phyloP scores from a whole-genome alignment of 164 flowering plant species.

The Sextonia rubra region DNA sequence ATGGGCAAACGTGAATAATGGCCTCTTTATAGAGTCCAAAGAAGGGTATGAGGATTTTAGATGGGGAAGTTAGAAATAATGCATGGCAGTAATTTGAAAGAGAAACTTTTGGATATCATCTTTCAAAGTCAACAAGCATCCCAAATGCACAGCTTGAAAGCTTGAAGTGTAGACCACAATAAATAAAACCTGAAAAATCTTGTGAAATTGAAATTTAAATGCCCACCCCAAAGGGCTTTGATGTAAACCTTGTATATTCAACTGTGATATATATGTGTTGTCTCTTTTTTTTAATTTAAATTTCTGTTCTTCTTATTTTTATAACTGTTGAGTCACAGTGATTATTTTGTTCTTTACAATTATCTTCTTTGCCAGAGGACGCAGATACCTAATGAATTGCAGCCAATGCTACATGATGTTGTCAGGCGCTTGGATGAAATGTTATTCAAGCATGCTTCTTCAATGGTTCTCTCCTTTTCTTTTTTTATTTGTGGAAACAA shows the following conservation, averaged over 20 bases:
- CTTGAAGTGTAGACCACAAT: too few relatives aligned
- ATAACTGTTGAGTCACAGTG: not conserved
- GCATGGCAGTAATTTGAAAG: too few relatives aligned
- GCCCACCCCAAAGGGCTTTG: not conserved
- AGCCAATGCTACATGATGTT: conserved; percentile 41
- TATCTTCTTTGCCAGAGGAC: conserved; percentile 15
- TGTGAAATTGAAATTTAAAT: not conserved
- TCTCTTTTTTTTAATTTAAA: too few relatives aligned
- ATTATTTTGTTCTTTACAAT: conserved; percentile 8
- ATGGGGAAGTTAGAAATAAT: too few relatives aligned
- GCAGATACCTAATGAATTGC: conserved; percentile 13
- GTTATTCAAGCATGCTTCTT: conserved; percentile 43
- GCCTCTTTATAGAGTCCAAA: too few relatives aligned
- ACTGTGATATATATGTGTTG: too few relatives aligned
- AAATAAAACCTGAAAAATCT: not conserved
- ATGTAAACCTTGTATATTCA: not conserved
- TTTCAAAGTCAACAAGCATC: too few relatives aligned
- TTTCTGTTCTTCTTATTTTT: not conserved
- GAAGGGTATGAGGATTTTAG: too few relatives aligned
- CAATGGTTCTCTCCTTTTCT: conserved; percentile 41
- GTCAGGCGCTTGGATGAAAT: conserved; percentile 68
- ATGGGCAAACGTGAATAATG: too few relatives aligned
- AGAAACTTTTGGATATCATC: too few relatives aligned
- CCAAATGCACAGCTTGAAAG: too few relatives aligned
- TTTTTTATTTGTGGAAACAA: conserved; percentile 7